Percentiles rank a stretch among this genome's conserved stretches.
Evolutionary conservation across 2,329 filamentous ascomycete species (phyloP).

Genomic region (Aureobasidium lini): DNA sequence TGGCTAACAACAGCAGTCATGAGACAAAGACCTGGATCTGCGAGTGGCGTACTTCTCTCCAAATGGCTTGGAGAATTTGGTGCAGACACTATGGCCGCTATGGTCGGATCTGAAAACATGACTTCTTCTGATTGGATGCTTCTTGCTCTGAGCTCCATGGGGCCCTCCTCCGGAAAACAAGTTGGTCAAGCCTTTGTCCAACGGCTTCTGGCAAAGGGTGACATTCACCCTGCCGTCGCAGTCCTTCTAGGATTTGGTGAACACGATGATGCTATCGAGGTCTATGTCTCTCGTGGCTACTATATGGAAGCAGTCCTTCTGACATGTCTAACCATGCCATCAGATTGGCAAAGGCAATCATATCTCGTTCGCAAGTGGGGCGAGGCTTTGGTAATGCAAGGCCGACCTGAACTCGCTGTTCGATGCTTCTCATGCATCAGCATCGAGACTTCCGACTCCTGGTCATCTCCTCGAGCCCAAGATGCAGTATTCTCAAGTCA

Average conservation of each 20-base stretch:
- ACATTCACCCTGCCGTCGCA: constrained; percentile 84
- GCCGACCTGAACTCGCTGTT: constrained; percentile 83
- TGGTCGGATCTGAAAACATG: constrained; percentile 71
- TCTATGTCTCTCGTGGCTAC: constrained; percentile 84
- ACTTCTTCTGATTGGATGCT: constrained; percentile 97
- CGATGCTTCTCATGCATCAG: constrained; percentile 89
- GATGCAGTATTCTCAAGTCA: constrained; percentile 51
- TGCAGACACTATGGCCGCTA: constrained; percentile 70
- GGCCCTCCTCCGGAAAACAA: constrained; percentile 69
- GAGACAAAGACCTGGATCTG: constrained; percentile 64
- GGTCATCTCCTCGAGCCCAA: constrained; percentile 76
- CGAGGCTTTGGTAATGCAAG: constrained; percentile 78
- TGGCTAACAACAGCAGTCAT: constrained; percentile 40
- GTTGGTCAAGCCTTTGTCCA: constrained; percentile 87
- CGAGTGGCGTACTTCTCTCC: constrained; percentile 71
- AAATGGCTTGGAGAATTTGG: constrained; percentile 90
- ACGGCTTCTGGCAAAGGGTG: constrained; percentile 77
- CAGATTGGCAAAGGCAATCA: constrained; percentile 85
- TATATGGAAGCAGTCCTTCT: constrained; percentile 91
- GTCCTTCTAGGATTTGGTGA: constrained; percentile 91
- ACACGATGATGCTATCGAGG: constrained; percentile 87
- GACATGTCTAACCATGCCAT: constrained; percentile 72
- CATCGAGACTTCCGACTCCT: constrained; percentile 74
- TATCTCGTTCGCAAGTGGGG: constrained; percentile 91
- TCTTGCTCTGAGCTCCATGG: constrained; percentile 82